phyloP scores from a whole-genome alignment of 495 filamentous ascomycete species.

The Aspergillus leporis region DNA sequence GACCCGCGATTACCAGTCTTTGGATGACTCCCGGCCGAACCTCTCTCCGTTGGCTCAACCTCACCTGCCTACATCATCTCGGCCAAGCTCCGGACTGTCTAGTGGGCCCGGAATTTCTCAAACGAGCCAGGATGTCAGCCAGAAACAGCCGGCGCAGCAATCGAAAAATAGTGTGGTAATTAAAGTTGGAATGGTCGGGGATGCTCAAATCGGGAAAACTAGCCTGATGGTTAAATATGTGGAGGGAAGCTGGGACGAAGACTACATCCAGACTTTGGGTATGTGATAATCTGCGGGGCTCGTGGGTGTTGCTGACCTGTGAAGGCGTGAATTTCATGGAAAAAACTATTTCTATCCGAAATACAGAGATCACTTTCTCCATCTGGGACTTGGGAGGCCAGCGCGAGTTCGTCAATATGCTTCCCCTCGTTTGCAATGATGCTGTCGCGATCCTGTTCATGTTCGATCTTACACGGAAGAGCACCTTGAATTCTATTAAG shows the following conservation, averaged over 20 bases:
- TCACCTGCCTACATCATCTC: slow-evolving; percentile 43
- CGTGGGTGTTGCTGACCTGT: slow-evolving; percentile 7
- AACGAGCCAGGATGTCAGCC: slow-evolving; percentile 43
- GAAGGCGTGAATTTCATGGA: slow-evolving; percentile 98
- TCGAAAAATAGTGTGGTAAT: slow-evolving; percentile 90
- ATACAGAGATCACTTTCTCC: slow-evolving; percentile 99
- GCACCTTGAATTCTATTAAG: slow-evolving; percentile 97
- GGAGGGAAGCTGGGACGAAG: slow-evolving; percentile 98
- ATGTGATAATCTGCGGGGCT: slow-evolving; percentile 21
- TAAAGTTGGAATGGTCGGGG: slow-evolving; percentile 99
- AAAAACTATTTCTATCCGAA: slow-evolving; percentile 98
- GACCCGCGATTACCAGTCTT: slow-evolving; percentile 40
- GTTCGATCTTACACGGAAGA: slow-evolving; percentile 98
- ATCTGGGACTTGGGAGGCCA: slow-evolving; percentile 99
- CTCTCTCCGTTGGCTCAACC: slow-evolving; percentile 45
- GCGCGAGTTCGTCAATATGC: slow-evolving; percentile 99
- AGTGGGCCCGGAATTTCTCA: slow-evolving; percentile 45
- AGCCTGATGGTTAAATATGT: slow-evolving; percentile 99
- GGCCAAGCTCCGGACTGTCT: slow-evolving; percentile 53
- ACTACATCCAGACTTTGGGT: slow-evolving; percentile 98
- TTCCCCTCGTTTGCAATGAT: slow-evolving; percentile 97
- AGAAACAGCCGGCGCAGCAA: slow-evolving; percentile 41
- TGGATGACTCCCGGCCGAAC: slow-evolving; percentile 42
- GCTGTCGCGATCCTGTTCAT: slow-evolving; percentile 98
- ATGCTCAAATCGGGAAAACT: slow-evolving; percentile 98